These are phyloP conservation scores for Hypsizygus marmoreus DNA, from an alignment of 768 basidiomycete species.

Conservation along the genomic window DNA sequence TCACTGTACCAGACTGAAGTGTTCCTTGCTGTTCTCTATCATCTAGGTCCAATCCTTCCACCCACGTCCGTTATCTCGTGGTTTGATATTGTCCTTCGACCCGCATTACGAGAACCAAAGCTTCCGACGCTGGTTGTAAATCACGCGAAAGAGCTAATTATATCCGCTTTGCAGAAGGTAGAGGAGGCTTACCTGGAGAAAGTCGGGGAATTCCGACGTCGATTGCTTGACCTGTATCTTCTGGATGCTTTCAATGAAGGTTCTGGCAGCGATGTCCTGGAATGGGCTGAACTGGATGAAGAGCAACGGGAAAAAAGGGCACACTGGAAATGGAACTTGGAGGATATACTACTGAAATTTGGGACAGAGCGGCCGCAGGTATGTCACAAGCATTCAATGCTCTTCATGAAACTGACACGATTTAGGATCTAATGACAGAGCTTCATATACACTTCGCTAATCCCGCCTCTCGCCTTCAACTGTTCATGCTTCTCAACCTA, in stretches of 20 bases:
- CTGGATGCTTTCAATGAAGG: conserved; percentile 77
- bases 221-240: conserved; percentile 74
- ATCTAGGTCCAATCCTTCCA: conserved; percentile 61
- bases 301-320: conserved; percentile 59
- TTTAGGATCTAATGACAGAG: conserved; percentile 71
- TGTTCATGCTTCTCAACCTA: conserved; percentile 64
- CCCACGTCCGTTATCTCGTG: conserved; percentile 74
- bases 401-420: conserved; percentile 9
- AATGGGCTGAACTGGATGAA: conserved; percentile 69
- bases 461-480: conserved; percentile 67
- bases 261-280: conserved; percentile 71
- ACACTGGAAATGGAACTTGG: conserved; percentile 78
- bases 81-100: conserved; percentile 81
- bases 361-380: conserved; percentile 68
- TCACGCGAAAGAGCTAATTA: conserved; percentile 73
- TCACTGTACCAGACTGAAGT: conserved; percentile 62
- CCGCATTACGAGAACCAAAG: conserved; percentile 74
- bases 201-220: conserved; percentile 65
- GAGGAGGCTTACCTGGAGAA: conserved; percentile 46
- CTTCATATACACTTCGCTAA: conserved; percentile 61
- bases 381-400: conserved; percentile 26
- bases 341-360: conserved; percentile 70
- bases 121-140: conserved; percentile 58
- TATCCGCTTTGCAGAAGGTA: conserved; percentile 58
- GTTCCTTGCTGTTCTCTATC: conserved; percentile 66